Conservation (phyloP, 495 filamentous ascomycete species). For the Tuber umbilicatum region DNA sequence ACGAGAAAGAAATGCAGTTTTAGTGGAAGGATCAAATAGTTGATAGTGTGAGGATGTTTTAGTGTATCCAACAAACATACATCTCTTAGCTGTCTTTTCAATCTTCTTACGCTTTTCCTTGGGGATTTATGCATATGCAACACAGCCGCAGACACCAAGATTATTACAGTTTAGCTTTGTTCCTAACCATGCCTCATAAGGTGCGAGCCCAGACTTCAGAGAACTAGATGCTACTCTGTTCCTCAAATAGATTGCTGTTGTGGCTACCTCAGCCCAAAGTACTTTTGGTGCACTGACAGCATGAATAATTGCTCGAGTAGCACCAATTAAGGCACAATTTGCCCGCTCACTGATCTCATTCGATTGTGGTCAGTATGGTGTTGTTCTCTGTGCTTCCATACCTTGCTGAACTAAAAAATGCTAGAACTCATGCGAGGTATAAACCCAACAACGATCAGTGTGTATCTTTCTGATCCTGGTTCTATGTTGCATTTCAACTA, state of each 20-base stretch:
- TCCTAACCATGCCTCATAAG: not conserved
- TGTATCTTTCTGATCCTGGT: too few species aligned
- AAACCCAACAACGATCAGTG: too few species aligned
- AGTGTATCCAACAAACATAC: constrained; percentile 10
- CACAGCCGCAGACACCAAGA: not conserved
- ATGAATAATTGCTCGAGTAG: not conserved
- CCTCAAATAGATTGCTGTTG: not conserved
- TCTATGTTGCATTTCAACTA: too few species aligned
- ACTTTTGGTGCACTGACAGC: not conserved
- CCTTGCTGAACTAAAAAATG: not conserved
- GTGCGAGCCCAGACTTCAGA: not conserved
- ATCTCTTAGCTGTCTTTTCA: not conserved
- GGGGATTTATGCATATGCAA: constrained; percentile 5
- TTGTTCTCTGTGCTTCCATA: not conserved
- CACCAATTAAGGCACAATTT: not conserved
- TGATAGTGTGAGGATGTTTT: not conserved
- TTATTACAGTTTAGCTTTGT: not conserved
- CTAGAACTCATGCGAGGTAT: too few species aligned
- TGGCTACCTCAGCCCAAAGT: not conserved
- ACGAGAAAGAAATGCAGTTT: not conserved
- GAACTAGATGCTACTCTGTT: not conserved
- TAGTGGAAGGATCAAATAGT: not conserved
- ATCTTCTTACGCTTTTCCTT: constrained; percentile 6
- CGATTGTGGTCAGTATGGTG: not conserved
- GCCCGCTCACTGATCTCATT: not conserved